phyloP scores from a whole-genome alignment of 2,329 filamentous ascomycete genomes.

The Anthostomella pinea region DNA sequence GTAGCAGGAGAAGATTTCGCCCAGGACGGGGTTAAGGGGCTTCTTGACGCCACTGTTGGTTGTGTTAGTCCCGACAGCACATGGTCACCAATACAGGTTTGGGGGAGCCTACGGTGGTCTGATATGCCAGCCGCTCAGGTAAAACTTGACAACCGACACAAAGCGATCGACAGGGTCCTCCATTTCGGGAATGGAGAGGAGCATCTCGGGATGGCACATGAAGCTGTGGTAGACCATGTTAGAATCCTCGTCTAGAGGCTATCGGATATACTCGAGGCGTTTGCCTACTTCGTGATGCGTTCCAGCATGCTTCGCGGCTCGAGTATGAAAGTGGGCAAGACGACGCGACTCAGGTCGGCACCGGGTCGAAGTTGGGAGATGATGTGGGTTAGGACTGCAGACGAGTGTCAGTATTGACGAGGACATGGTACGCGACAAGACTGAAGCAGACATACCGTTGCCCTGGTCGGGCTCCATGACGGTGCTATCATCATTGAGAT shows the following conservation, averaged over 20 bases:
- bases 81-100: too few relatives aligned
- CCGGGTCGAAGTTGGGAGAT: constrained; percentile 95
- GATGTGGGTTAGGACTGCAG: constrained; percentile 85
- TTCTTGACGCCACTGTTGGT: constrained; percentile 91
- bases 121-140: constrained; percentile 98
- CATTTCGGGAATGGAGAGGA: constrained; percentile 81
- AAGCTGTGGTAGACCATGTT: constrained; percentile 59
- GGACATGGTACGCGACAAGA: constrained; percentile 1
- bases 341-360: constrained; percentile 90
- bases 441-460: constrained; percentile 68
- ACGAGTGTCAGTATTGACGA: constrained; percentile 13
- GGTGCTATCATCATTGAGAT: constrained; percentile 68
- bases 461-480: constrained; percentile 90
- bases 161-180: constrained; percentile 89
- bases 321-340: constrained; percentile 94
- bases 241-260: constrained; percentile 4
- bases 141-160: constrained; percentile 95
- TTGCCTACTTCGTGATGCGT: constrained; percentile 88
- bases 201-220: constrained; percentile 97
- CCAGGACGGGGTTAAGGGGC: constrained; percentile 91
- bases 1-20: constrained; percentile 91
- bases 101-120: constrained; percentile 74
- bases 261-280: not conserved
- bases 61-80: too few relatives aligned
- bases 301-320: constrained; percentile 98